Evolutionary conservation across 768 basidiomycete genomes (phyloP), one percentile per base, ranked within the genome.

Genomic region (Pleurotus salmoneostramineus): DNA sequence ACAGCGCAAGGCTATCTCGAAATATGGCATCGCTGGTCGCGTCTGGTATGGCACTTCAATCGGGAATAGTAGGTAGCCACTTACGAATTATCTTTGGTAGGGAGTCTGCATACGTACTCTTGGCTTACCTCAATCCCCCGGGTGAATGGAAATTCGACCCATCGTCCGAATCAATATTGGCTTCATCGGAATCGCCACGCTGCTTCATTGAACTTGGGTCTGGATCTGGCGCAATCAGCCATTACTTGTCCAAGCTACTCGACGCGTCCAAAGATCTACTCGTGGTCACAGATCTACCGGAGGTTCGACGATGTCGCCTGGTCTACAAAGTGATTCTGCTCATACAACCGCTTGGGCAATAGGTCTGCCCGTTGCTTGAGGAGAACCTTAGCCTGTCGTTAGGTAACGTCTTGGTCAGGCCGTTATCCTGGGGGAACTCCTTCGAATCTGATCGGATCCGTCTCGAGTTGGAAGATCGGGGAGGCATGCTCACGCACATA

Each of bases 11-110:
- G 83, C 88, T 4, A 94, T 94, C 56, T 70, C 76, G 12, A 74
- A 74, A 62, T 93, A 88, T 66, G 91, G 92, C 4, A 94, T 95
- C 57, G 93, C 91, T 6, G 90, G 91, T 34, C 78, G 89, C 70
- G 84, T 95, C 48, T 94, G 92, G 93, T 90, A 76, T 75, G 50
- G 33, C 43, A 34, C 42, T 7, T 32, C 37, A 45, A 32, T 8
- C 21, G 55, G 33, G 15, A 21, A 11, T 31, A 12, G 34, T 37
- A 14, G 27, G 2, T 27, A 27, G 21, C 21, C 21, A 27, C 21
- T 27, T 27, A 27, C 21, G n/a, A 15, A 17, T 49, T 45, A 44
- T 40, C 15, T 17, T 60, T 32, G 57, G 47, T 66, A 92, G 89
- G 91, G 90, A 93, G 71, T 87, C 89, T 27, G 83, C 89, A 3